Evolutionary conservation across 31 red algal species (phyloP).

Genomic region (Bonnemaisonia californica): DNA sequence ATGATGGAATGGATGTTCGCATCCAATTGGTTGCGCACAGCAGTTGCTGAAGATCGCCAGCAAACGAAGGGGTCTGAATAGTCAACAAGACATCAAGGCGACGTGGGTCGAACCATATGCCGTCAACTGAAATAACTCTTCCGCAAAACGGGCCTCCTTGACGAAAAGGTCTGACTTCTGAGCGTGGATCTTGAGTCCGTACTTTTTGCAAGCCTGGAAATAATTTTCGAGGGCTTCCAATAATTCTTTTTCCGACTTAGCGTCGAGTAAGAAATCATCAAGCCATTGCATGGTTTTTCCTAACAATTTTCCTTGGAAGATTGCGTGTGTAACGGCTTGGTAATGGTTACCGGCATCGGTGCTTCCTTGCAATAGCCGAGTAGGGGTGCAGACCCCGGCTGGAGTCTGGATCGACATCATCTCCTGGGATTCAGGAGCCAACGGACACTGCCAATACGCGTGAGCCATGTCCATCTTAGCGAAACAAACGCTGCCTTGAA

Average conservation of each 20-base stretch:
- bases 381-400: not conserved
- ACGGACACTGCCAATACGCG: not conserved
- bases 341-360: not conserved
- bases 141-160: constrained; percentile 9
- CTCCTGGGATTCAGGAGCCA: not conserved
- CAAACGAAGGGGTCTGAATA: not conserved
- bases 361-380: not conserved
- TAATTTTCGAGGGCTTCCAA: not conserved
- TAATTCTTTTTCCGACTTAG: not conserved
- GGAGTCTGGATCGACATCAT: constrained; percentile 8
- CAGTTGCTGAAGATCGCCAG: constrained; percentile 16
- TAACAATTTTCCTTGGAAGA: not conserved
- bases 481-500: not conserved
- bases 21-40: constrained; percentile 26
- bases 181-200: not conserved
- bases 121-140: not conserved
- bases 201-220: not conserved
- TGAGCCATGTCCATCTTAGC: constrained; percentile 3
- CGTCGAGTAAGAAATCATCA: not conserved
- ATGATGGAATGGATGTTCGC: constrained; percentile 1
- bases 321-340: not conserved
- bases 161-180: not conserved
- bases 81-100: not conserved
- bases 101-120: not conserved
- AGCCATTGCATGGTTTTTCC: not conserved